phyloP scores from a whole-genome alignment of 1,284 basidiomycete genomes.

The Ceratobasidium sp. region DNA sequence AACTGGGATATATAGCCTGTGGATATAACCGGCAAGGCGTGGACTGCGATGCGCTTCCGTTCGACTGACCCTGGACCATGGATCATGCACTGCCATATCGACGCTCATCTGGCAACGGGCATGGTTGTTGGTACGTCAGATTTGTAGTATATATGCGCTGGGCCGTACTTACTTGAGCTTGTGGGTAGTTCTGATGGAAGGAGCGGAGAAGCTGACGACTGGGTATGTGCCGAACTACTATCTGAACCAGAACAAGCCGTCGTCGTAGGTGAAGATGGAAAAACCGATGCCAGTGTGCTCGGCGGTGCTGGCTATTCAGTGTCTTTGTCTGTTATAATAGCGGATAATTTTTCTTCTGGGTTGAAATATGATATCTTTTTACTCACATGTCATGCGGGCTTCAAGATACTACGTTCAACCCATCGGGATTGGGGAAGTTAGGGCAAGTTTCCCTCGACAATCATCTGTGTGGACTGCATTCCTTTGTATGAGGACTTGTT shows the following conservation, averaged over 20 bases:
- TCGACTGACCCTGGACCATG: slow-evolving; percentile 25
- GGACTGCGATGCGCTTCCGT: slow-evolving; percentile 42
- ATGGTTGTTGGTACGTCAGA: slow-evolving; percentile 9
- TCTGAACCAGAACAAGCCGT: slow-evolving; percentile 34
- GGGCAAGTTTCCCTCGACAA: too few relatives aligned
- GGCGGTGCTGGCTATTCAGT: background rate
- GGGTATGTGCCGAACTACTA: slow-evolving; percentile 34
- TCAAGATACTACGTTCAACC: background rate
- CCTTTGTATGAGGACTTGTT: too few relatives aligned
- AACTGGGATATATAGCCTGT: background rate
- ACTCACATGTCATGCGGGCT: background rate
- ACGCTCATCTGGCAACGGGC: slow-evolving; percentile 32
- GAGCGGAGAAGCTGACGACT: slow-evolving; percentile 23
- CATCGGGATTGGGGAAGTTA: too few relatives aligned
- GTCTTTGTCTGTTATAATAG: background rate
- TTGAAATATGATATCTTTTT: background rate
- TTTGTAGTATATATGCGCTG: background rate
- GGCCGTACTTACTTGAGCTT: background rate
- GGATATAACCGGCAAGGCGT: slow-evolving; percentile 20
- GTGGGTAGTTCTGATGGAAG: slow-evolving; percentile 14
- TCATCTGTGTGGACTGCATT: too few relatives aligned
- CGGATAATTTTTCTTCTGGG: background rate
- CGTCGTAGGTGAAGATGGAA: background rate
- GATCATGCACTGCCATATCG: slow-evolving; percentile 44
- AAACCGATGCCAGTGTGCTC: background rate